phyloP scores from a whole-genome alignment of 2,329 filamentous ascomycete genomes.

The Xenoacremonium recifei region DNA sequence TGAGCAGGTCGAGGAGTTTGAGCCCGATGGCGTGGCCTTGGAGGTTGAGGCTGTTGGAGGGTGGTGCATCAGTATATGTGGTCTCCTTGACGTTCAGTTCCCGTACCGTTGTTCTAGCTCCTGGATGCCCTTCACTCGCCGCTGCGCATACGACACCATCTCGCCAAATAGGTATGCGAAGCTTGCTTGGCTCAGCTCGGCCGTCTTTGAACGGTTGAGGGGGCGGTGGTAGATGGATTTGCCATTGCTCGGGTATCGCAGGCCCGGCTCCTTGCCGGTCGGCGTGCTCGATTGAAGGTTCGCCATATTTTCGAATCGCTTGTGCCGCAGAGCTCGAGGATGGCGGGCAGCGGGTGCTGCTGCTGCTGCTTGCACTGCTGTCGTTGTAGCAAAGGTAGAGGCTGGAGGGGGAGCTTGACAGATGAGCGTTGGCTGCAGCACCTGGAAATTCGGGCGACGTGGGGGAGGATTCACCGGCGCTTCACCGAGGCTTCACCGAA shows the following conservation, averaged over 20 bases:
- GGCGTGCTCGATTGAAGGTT: slow-evolving; percentile 48
- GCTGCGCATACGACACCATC: slow-evolving; percentile 94
- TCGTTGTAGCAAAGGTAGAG: not conserved
- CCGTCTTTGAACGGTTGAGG: slow-evolving; percentile 82
- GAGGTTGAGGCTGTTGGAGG: slow-evolving; percentile 72
- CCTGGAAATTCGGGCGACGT: slow-evolving; percentile 10
- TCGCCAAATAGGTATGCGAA: slow-evolving; percentile 96
- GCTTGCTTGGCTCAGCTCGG: slow-evolving; percentile 87
- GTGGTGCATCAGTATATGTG: not conserved
- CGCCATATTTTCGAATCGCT: slow-evolving; percentile 41
- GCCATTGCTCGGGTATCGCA: slow-evolving; percentile 87
- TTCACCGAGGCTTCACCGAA: slow-evolving; percentile 19
- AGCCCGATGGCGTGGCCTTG: slow-evolving; percentile 94
- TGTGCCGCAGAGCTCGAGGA: slow-evolving; percentile 5
- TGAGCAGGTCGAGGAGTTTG: slow-evolving; percentile 90
- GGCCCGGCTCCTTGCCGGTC: slow-evolving; percentile 55
- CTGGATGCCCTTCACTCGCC: slow-evolving; percentile 85
- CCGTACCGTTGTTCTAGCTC: slow-evolving; percentile 85
- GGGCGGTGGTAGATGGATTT: slow-evolving; percentile 98
- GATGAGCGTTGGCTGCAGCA: not conserved
- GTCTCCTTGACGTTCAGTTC: no score
- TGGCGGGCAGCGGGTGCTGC: slow-evolving; percentile 14
- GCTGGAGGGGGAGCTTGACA: slow-evolving; percentile 1
- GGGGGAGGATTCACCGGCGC: slow-evolving; percentile 20
- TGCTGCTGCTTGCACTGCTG: slow-evolving; percentile 8